A percentile compares a stretch with the other conserved stretches of the same genome.
phyloP scores from a whole-genome alignment of 148 eudicot species.

The Polygonum maritimum region DNA sequence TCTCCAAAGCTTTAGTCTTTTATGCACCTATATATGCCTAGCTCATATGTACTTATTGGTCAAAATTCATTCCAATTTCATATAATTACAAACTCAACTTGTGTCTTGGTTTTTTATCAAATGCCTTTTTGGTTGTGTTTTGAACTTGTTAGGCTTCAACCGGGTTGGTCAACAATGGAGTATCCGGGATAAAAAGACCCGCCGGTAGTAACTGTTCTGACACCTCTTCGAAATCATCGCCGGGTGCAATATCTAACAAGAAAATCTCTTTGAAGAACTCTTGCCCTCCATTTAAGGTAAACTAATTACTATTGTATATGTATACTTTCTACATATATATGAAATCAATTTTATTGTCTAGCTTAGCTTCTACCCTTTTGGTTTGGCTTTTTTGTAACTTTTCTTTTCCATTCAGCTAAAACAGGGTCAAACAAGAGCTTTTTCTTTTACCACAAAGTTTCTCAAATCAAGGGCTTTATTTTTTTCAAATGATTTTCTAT shows the following conservation, averaged over 20 bases:
- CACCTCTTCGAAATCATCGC: conserved; percentile 19
- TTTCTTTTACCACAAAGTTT: conserved; percentile 1
- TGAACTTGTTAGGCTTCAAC: background rate
- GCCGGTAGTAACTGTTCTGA: conserved; percentile 18
- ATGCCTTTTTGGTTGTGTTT: background rate
- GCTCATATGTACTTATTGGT: background rate
- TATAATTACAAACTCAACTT: conserved; percentile 2
- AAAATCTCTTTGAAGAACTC: conserved; percentile 28
- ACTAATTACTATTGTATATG: background rate
- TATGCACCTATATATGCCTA: background rate
- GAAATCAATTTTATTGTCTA: background rate
- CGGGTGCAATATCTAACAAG: conserved; percentile 15
- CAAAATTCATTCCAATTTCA: background rate
- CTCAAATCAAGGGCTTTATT: conserved; percentile 2
- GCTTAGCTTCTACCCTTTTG: background rate
- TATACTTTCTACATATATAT: background rate
- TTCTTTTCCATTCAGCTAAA: background rate
- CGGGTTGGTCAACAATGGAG: conserved; percentile 14
- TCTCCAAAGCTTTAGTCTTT: background rate
- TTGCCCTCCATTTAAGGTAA: conserved; percentile 35
- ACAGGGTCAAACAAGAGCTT: conserved; percentile 5
- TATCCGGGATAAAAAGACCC: conserved; percentile 31
- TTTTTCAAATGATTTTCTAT: background rate
- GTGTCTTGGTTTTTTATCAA: background rate
- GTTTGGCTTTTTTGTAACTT: background rate